These are phyloP conservation scores for Novakomyces olei DNA, from an alignment of 805 yeast genomes.

Conservation along the genomic window DNA sequence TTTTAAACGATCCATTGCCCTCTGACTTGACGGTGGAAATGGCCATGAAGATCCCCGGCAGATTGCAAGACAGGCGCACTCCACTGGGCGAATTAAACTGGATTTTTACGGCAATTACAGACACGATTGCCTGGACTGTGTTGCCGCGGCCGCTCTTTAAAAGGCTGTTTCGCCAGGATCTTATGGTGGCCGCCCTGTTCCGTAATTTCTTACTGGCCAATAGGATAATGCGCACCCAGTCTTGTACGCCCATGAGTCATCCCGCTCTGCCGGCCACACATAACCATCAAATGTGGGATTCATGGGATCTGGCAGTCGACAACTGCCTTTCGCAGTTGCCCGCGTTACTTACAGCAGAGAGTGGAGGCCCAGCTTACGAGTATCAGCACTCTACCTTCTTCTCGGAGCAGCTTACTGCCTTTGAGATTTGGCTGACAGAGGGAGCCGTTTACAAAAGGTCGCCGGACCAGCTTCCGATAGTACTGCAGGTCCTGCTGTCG, in stretches of 20 bases:
- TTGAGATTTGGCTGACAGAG: conserved; percentile 86
- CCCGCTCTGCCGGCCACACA: conserved; percentile 76
- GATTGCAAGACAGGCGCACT: conserved; percentile 75
- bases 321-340: conserved; percentile 48
- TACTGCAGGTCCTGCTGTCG: conserved; percentile 72
- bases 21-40: conserved; percentile 17
- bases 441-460: conserved; percentile 67
- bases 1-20: conserved; percentile 35
- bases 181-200: conserved; percentile 89
- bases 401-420: conserved; percentile 88
- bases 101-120: conserved; percentile 96
- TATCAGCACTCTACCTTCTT: conserved; percentile 85
- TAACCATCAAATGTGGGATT: conserved; percentile 85
- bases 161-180: conserved; percentile 75
- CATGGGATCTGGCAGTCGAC: conserved; percentile 94
- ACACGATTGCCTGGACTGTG: conserved; percentile 93
- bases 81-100: conserved; percentile 91
- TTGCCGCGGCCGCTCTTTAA: conserved; percentile 74
- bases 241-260: conserved; percentile 84
- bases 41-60: conserved; percentile 61
- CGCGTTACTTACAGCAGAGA: conserved; percentile 15
- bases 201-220: conserved; percentile 81
- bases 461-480: conserved; percentile 89
- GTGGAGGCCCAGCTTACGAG: conserved; percentile 20
- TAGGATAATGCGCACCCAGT: conserved; percentile 77